Evolutionary conservation across 352 stramenopile species (phyloP).

Genomic region (Elongisporangium senticosum): DNA sequence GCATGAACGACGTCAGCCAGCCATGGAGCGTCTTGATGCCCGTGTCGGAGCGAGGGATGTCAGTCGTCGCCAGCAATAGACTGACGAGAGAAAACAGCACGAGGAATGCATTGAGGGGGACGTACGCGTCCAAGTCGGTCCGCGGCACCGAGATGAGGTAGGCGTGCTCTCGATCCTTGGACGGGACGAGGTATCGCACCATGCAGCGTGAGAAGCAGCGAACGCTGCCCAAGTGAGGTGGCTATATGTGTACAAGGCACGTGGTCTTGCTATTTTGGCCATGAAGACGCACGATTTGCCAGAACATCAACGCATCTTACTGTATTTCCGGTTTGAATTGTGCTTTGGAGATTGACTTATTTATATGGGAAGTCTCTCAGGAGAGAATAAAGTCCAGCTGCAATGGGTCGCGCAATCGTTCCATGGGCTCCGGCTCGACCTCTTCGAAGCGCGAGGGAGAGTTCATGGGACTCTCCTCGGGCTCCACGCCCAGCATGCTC

Average conservation of each 20-base stretch:
- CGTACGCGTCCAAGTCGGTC: neutral
- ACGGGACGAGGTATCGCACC: no score
- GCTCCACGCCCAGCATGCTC: conserved; percentile 27
- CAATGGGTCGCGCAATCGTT: neutral
- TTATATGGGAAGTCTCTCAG: neutral
- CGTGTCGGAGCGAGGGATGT: neutral
- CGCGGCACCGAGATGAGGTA: neutral
- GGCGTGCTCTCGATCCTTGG: no score
- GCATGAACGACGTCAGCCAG: neutral
- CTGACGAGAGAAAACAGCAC: neutral
- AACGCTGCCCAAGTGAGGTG: no score
- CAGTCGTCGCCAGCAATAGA: neutral
- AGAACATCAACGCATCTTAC: no score
- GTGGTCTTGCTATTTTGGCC: no score
- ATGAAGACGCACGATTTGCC: no score
- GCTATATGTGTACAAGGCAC: no score
- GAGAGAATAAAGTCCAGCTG: neutral
- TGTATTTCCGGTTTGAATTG: no score
- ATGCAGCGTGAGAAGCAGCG: no score
- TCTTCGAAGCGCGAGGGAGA: neutral
- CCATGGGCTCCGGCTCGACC: neutral
- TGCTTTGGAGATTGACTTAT: no score
- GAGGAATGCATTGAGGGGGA: neutral
- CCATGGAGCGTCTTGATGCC: neutral
- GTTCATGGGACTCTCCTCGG: neutral